A percentile compares a stretch with the other conserved stretches of the same genome.
These are phyloP conservation scores for Dictyostelium firmibasis DNA, from an alignment of 78 protist species.

Conservation along the genomic window DNA sequence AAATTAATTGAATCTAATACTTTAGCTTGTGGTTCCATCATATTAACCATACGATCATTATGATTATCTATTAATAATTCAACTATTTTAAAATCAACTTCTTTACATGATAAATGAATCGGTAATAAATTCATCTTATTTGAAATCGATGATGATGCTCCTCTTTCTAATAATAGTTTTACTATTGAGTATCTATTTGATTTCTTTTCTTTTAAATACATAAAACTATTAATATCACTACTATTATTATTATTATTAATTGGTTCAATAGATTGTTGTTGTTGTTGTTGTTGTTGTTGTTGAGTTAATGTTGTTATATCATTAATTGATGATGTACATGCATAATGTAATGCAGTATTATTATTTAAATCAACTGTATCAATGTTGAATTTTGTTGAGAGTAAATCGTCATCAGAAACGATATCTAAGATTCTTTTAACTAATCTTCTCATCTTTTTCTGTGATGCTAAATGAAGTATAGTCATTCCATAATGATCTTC, in stretches of 20 bases:
- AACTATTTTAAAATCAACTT: constrained; percentile 11
- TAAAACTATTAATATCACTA: not conserved
- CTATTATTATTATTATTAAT: not conserved
- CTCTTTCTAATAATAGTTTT: constrained; percentile 13
- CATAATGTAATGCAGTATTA: constrained; percentile 61
- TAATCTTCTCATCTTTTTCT: not conserved
- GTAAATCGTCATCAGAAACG: not conserved
- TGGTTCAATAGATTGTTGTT: not conserved
- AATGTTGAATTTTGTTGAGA: constrained; percentile 3
- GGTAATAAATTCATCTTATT: constrained; percentile 14
- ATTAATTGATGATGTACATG: constrained; percentile 26
- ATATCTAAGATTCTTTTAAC: constrained; percentile 22
- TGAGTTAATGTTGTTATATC: not conserved
- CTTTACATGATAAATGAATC: constrained; percentile 22
- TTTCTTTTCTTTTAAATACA: constrained; percentile 27
- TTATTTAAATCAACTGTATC: constrained; percentile 26
- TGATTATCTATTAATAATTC: not conserved
- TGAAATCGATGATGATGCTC: not conserved
- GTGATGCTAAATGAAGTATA: constrained; percentile 38
- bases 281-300: not conserved
- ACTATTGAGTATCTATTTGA: not conserved
- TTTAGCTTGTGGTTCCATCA: constrained; percentile 4
- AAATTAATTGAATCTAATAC: not conserved
- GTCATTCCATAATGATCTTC: constrained; percentile 71
- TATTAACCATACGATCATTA: not conserved